phyloP scores from a whole-genome alignment of 768 basidiomycete species.

The Suillus paluster region DNA sequence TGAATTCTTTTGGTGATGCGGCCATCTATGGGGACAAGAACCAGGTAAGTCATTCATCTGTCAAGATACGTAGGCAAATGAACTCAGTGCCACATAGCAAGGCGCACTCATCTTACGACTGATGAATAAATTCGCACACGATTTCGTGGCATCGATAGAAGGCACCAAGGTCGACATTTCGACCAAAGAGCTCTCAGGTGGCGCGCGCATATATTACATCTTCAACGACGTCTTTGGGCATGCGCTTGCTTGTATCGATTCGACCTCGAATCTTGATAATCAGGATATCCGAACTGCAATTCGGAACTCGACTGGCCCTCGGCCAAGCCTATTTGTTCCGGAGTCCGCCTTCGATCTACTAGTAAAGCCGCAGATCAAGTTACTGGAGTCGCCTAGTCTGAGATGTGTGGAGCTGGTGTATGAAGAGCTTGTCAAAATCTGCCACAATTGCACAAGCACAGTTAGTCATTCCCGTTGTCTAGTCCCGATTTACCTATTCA shows the following conservation, averaged over 20 bases:
- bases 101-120: conserved; percentile 89
- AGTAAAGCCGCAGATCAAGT: conserved; percentile 97
- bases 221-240: conserved; percentile 98
- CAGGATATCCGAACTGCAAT: conserved; percentile 98
- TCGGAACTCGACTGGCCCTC: conserved; percentile 95
- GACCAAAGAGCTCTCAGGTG: conserved; percentile 97
- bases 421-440: conserved; percentile 98
- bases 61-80: not conserved
- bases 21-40: conserved; percentile 92
- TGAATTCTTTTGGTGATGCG: conserved; percentile 94
- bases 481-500: not conserved
- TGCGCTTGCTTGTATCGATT: conserved; percentile 87
- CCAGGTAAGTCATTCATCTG: conserved; percentile 50
- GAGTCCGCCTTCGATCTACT: conserved; percentile 96
- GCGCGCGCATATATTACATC: conserved; percentile 98
- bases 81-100: conserved; percentile 51
- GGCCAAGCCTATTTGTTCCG: conserved; percentile 95
- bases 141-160: conserved; percentile 96
- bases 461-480: conserved; percentile 49
- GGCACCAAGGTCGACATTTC: conserved; percentile 96
- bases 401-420: conserved; percentile 98
- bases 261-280: conserved; percentile 88
- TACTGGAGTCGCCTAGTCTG: conserved; percentile 91
- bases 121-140: conserved; percentile 98
- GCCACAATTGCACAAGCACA: conserved; percentile 94